Percentiles rank a stretch among this genome's conserved stretches.
These are phyloP conservation scores for Eucalyptus pauciflora DNA, from an alignment of 345 rosid species.

Conservation along the genomic window DNA sequence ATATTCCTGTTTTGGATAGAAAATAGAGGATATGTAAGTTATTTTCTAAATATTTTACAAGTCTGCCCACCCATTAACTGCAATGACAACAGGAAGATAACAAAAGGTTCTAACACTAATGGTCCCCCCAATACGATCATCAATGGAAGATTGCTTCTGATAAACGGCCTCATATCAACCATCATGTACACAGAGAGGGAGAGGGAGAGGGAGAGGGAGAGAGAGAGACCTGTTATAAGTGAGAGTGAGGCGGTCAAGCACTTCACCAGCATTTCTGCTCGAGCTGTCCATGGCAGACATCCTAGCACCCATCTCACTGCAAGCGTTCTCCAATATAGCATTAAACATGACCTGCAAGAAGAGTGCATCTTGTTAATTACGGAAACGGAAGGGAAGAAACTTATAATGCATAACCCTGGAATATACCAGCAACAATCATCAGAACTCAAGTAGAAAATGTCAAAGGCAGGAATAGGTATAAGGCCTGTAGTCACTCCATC, in stretches of 20 bases:
- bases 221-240: conserved; percentile 55
- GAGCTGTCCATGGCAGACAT: conserved; percentile 99
- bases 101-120: not conserved
- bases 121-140: not conserved
- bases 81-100: not conserved
- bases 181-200: not conserved
- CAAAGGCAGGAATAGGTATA: not conserved
- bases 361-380: not conserved
- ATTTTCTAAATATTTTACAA: not conserved
- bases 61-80: not conserved
- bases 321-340: conserved; percentile 84
- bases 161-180: not conserved
- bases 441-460: not conserved
- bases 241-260: conserved; percentile 93
- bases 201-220: not conserved
- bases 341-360: conserved; percentile 65
- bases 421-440: not conserved
- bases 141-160: not conserved
- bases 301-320: conserved; percentile 82
- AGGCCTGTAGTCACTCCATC: not conserved
- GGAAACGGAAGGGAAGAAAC: not conserved
- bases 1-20: not conserved
- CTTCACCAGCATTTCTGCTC: conserved; percentile 96
- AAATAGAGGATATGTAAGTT: not conserved
- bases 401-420: not conserved